phyloP scores from a whole-genome alignment of 176 grass and related monocot species.

The Tuctoria greenei region DNA sequence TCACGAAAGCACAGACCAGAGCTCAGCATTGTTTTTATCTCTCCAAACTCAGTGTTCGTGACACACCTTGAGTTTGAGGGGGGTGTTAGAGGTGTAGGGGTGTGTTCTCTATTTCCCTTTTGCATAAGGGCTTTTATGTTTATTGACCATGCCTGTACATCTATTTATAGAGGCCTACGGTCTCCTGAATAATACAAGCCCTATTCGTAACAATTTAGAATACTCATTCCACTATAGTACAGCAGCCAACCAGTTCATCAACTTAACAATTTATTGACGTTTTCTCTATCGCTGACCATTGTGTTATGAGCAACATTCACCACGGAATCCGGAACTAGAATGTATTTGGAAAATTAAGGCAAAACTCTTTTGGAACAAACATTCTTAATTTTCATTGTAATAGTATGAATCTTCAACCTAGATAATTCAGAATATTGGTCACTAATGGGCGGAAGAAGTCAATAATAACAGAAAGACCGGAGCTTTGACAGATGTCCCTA shows the following conservation, averaged over 20 bases:
- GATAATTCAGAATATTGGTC: slow-evolving; percentile 4
- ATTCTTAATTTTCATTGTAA: background rate
- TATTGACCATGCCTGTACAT: too few species aligned
- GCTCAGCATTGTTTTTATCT: too few species aligned
- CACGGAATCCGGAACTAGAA: background rate
- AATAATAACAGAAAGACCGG: background rate
- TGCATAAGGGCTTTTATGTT: too few species aligned
- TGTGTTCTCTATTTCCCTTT: too few species aligned
- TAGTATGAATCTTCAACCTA: slow-evolving; percentile 2
- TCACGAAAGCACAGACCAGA: too few species aligned
- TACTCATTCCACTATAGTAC: background rate
- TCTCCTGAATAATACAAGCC: too few species aligned
- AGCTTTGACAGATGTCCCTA: background rate
- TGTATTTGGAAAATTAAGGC: background rate
- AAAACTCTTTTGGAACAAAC: background rate
- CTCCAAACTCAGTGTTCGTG: too few species aligned
- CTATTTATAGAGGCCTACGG: too few species aligned
- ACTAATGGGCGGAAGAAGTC: background rate
- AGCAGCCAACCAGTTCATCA: slow-evolving; percentile 1
- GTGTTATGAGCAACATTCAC: background rate
- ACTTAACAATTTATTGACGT: background rate
- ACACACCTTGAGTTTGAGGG: too few species aligned
- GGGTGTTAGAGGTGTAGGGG: too few species aligned
- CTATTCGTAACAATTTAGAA: too few species aligned
- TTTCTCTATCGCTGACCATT: background rate